Conservation (phyloP, 1,284 basidiomycete genomes). For the Sanghuangporus baumii region DNA sequence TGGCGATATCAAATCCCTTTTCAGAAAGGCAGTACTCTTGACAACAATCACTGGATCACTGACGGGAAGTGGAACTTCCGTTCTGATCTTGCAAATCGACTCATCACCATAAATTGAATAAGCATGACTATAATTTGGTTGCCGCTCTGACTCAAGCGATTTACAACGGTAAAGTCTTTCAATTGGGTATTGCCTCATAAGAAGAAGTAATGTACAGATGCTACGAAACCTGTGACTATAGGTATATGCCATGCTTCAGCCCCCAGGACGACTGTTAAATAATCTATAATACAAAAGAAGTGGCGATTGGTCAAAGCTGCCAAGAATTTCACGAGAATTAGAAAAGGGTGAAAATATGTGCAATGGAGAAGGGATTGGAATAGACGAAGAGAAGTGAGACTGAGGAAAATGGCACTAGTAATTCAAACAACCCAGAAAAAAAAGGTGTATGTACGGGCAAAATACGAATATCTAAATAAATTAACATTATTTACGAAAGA, state of each 20-base stretch:
- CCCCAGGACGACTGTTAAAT: conserved; percentile 11
- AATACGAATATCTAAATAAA: neutral
- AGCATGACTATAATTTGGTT: too few species aligned
- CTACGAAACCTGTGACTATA: neutral
- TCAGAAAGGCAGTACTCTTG: neutral
- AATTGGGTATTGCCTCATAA: too few species aligned
- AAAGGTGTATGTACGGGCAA: neutral
- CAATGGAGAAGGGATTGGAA: neutral
- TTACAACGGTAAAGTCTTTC: neutral
- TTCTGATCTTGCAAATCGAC: too few species aligned
- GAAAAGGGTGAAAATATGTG: neutral
- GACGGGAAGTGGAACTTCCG: too few species aligned
- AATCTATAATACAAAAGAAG: conserved; percentile 15
- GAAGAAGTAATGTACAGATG: neutral
- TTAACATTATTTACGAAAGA: neutral
- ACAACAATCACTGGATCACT: neutral
- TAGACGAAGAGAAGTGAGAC: neutral
- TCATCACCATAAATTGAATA: neutral
- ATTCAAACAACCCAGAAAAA: conserved; percentile 5
- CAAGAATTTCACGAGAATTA: neutral
- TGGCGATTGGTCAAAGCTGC: neutral
- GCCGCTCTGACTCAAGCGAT: neutral
- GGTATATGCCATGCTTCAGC: conserved; percentile 8
- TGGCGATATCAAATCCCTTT: neutral
- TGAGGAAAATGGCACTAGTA: conserved; percentile 7